phyloP scores from a whole-genome alignment of 306 rosid genomes.

The Boehmeria nivea region DNA sequence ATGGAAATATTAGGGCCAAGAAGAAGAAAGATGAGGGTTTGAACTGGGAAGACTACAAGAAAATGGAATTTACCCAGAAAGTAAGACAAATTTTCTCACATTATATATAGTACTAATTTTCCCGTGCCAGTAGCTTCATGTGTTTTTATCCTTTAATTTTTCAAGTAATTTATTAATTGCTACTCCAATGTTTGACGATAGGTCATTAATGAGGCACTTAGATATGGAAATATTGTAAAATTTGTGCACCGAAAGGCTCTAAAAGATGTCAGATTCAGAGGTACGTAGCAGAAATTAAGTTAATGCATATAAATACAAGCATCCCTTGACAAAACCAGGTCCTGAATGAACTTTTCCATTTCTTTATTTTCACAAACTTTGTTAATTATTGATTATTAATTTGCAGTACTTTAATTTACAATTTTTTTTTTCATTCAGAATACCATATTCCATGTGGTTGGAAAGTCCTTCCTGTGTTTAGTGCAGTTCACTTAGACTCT shows the following conservation, averaged over 20 bases:
- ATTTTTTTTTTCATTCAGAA: conserved; percentile 21
- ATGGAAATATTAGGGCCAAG: conserved; percentile 22
- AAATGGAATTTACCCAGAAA: conserved; percentile 34
- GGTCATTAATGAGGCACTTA: conserved; percentile 31
- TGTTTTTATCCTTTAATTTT: too few relatives aligned
- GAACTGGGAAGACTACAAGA: conserved; percentile 29
- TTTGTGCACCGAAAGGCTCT: conserved; percentile 43
- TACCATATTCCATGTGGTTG: conserved; percentile 32
- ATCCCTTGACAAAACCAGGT: too few relatives aligned
- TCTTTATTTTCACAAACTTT: too few relatives aligned
- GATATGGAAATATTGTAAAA: conserved; percentile 34
- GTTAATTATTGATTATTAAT: not conserved
- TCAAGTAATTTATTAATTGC: too few relatives aligned
- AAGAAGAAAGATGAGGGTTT: conserved; percentile 27
- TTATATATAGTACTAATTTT: too few relatives aligned
- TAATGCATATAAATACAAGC: too few relatives aligned
- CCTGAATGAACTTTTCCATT: conserved; percentile 19
- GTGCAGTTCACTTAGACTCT: conserved; percentile 33
- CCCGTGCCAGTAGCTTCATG: too few relatives aligned
- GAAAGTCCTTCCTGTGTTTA: conserved; percentile 34
- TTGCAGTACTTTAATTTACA: too few relatives aligned
- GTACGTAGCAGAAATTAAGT: too few relatives aligned
- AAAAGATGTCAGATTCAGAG: conserved; percentile 33
- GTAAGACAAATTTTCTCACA: conserved; percentile 14
- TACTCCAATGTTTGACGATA: too few relatives aligned